Evolutionary conservation across 2,329 filamentous ascomycete species (phyloP).

Genomic region (Arthroderma uncinatum): DNA sequence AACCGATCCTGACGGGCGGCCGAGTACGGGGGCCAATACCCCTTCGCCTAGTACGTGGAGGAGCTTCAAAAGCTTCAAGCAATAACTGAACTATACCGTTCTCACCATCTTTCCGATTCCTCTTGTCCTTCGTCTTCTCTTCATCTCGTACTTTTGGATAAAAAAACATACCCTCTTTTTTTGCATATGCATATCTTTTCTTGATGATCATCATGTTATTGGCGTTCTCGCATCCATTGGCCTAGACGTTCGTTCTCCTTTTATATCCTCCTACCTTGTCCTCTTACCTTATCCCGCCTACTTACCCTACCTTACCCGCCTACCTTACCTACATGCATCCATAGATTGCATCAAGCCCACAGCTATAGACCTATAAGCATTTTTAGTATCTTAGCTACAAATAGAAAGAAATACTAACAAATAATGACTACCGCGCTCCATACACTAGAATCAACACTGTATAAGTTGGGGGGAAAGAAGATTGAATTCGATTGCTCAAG

Average conservation of each 20-base stretch:
- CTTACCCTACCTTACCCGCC: neutral
- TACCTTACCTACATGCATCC: neutral
- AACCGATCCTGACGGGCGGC: constrained; percentile 7
- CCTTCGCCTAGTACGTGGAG: constrained; percentile 13
- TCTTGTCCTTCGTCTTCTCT: neutral
- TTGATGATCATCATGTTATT: constrained; percentile 4
- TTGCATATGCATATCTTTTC: constrained; percentile 3
- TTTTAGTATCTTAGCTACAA: neutral
- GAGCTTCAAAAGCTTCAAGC: constrained; percentile 14
- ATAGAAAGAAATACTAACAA: neutral
- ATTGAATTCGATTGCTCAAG: neutral
- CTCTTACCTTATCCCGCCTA: too few relatives aligned
- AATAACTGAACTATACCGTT: constrained; percentile 14
- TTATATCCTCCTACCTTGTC: neutral
- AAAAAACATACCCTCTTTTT: constrained; percentile 1
- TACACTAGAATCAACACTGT: neutral
- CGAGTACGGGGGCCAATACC: constrained; percentile 8
- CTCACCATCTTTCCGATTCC: constrained; percentile 7
- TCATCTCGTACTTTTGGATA: neutral
- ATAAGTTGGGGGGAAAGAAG: neutral
- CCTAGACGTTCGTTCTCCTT: neutral
- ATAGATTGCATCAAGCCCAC: neutral
- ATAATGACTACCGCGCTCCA: neutral
- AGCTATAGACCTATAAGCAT: neutral
- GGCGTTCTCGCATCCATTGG: constrained; percentile 1